These are phyloP conservation scores for Monosporozyma servazzii DNA, from an alignment of 805 yeast genomes.

Conservation along the genomic window DNA sequence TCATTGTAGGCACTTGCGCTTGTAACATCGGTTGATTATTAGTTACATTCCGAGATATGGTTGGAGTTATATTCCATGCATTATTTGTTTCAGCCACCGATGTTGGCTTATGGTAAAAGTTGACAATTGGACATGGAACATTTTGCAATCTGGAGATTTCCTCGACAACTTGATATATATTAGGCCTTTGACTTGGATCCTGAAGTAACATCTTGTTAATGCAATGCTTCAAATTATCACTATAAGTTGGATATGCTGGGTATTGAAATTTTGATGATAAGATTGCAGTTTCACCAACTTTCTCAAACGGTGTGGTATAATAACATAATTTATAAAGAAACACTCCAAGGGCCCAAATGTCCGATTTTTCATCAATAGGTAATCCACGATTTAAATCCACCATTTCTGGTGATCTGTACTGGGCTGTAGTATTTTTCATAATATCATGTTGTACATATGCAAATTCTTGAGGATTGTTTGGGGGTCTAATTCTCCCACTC, in stretches of 20 bases:
- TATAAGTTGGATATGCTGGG: slow-evolving; percentile 49
- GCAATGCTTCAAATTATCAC: slow-evolving; percentile 53
- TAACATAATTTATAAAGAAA: slow-evolving; percentile 70
- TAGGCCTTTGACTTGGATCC: slow-evolving; percentile 66
- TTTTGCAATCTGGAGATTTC: slow-evolving; percentile 58
- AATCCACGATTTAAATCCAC: slow-evolving; percentile 57
- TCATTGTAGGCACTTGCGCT: background rate
- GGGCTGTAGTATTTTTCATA: slow-evolving; percentile 75
- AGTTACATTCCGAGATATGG: background rate
- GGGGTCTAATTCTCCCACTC: slow-evolving; percentile 53
- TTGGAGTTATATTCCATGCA: background rate
- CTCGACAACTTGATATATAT: slow-evolving; percentile 58
- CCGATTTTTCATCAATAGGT: slow-evolving; percentile 75
- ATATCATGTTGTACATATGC: slow-evolving; percentile 56
- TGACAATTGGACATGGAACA: slow-evolving; percentile 34
- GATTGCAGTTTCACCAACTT: slow-evolving; percentile 53
- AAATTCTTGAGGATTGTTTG: slow-evolving; percentile 52
- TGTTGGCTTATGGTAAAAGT: slow-evolving; percentile 23
- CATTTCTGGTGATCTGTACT: slow-evolving; percentile 81
- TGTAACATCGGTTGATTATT: background rate
- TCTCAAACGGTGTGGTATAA: slow-evolving; percentile 77
- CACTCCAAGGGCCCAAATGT: slow-evolving; percentile 79
- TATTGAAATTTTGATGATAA: slow-evolving; percentile 45
- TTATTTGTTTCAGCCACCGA: background rate
- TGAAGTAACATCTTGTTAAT: slow-evolving; percentile 52